These are phyloP conservation scores for Ogataea populi-albae DNA, from an alignment of 805 yeast genomes.

Conservation along the genomic window DNA sequence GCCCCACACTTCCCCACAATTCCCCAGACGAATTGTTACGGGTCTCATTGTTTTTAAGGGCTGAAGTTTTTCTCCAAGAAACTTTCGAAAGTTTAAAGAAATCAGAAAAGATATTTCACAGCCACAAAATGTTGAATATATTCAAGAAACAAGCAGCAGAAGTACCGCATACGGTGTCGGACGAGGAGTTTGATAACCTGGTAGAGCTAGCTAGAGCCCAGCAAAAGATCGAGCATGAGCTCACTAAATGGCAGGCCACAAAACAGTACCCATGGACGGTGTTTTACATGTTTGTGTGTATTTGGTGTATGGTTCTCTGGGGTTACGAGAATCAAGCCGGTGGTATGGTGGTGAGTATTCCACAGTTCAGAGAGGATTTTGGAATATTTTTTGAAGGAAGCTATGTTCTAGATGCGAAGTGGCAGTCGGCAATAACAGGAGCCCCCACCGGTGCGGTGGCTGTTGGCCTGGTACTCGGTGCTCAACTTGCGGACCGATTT, in stretches of 20 bases:
- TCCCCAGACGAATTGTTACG: no score
- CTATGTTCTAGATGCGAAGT: constrained; percentile 38
- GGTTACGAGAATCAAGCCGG: constrained; percentile 41
- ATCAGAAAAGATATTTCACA: no score
- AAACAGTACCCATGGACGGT: constrained; percentile 37
- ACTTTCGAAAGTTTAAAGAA: no score
- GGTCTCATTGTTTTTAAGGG: no score
- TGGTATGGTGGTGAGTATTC: constrained; percentile 39
- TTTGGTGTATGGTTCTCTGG: constrained; percentile 36
- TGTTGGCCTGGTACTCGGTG: constrained; percentile 37
- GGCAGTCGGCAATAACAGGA: constrained; percentile 43
- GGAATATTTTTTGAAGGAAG: constrained; percentile 25
- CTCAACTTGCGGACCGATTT: constrained; percentile 31
- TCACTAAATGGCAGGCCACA: constrained; percentile 31
- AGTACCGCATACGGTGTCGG: constrained; percentile 2
- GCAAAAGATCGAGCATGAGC: constrained; percentile 9
- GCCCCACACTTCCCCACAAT: no score
- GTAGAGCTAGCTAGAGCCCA: constrained; percentile 7
- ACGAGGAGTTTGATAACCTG: constrained; percentile 5
- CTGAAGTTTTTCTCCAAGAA: no score
- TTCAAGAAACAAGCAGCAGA: no score
- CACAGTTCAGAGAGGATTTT: constrained; percentile 36
- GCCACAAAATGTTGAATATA: no score
- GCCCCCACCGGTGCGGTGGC: constrained; percentile 31
- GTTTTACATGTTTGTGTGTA: constrained; percentile 36